Percentiles rank a stretch among this genome's conserved stretches.
phyloP scores from a whole-genome alignment of 768 basidiomycete genomes.

The Strobilomyces dryophilus region DNA sequence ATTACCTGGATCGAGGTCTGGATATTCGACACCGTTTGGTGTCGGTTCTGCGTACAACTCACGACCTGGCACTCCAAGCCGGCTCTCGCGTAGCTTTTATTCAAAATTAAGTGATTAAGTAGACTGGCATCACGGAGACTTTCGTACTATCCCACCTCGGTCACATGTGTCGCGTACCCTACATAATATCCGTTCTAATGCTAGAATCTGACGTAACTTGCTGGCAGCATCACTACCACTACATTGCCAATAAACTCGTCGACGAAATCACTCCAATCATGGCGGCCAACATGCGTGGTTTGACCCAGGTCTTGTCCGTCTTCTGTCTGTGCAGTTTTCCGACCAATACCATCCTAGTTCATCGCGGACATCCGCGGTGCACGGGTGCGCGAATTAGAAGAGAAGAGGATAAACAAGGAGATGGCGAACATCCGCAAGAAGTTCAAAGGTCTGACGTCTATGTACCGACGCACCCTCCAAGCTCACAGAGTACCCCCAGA shows the following conservation, averaged over 20 bases:
- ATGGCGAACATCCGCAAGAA: constrained; percentile 99
- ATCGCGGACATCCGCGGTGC: constrained; percentile 99
- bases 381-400: constrained; percentile 92
- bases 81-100: constrained; percentile 39
- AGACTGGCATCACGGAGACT: constrained; percentile 5
- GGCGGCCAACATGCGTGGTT: constrained; percentile 88
- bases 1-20: constrained; percentile 46
- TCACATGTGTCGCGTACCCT: constrained; percentile 17
- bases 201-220: constrained; percentile 2
- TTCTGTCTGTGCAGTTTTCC: not conserved
- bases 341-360: constrained; percentile 53
- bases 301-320: constrained; percentile 62
- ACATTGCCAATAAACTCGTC: not conserved
- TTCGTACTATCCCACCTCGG: not conserved
- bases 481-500: constrained; percentile 40
- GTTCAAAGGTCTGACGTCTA: constrained; percentile 72
- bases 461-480: constrained; percentile 3
- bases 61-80: constrained; percentile 62
- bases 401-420: constrained; percentile 99
- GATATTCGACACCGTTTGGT: constrained; percentile 53
- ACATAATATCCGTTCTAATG: constrained; percentile 10
- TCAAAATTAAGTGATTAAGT: constrained; percentile 23
- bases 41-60: constrained; percentile 46
- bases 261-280: constrained; percentile 37
- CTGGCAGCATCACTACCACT: not conserved